Evolutionary conservation across 1,139 yeast genomes (phyloP).

Genomic region (Hansenula lynferdii): DNA sequence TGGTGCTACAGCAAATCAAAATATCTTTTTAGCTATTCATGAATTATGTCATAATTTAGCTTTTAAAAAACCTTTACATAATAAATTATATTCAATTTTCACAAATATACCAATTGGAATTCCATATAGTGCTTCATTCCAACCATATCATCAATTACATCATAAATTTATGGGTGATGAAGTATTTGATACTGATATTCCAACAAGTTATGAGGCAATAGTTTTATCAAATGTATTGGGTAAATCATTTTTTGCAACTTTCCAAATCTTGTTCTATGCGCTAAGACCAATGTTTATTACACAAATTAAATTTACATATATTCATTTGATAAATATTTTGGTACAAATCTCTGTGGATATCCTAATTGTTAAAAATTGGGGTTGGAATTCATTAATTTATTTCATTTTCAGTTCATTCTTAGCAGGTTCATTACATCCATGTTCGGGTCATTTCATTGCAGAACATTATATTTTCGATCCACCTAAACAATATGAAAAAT

Average conservation of each 20-base stretch:
- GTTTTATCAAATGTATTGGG: constrained; percentile 75
- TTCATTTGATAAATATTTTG: constrained; percentile 66
- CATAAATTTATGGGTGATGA: constrained; percentile 92
- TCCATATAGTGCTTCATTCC: constrained; percentile 88
- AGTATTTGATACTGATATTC: constrained; percentile 79
- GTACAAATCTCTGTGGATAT: constrained; percentile 57
- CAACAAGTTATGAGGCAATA: constrained; percentile 72
- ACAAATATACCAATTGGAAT: constrained; percentile 84
- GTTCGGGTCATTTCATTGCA: constrained; percentile 93
- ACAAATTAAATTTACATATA: constrained; percentile 63
- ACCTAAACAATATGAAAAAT: constrained; percentile 35
- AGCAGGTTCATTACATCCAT: constrained; percentile 91
- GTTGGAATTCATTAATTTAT: constrained; percentile 60
- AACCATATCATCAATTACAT: constrained; percentile 87
- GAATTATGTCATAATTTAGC: constrained; percentile 82
- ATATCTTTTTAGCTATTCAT: constrained; percentile 81
- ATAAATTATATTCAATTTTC: constrained; percentile 71
- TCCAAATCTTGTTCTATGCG: constrained; percentile 86
- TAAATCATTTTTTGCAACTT: constrained; percentile 86
- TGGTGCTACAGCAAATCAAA: constrained; percentile 86
- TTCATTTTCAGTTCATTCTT: constrained; percentile 73
- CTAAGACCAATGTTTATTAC: constrained; percentile 86
- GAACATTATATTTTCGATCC: constrained; percentile 81
- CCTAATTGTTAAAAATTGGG: constrained; percentile 53
- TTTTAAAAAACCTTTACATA: constrained; percentile 74